phyloP scores from a whole-genome alignment of 805 yeast genomes.

The Pichia membranifaciens region DNA sequence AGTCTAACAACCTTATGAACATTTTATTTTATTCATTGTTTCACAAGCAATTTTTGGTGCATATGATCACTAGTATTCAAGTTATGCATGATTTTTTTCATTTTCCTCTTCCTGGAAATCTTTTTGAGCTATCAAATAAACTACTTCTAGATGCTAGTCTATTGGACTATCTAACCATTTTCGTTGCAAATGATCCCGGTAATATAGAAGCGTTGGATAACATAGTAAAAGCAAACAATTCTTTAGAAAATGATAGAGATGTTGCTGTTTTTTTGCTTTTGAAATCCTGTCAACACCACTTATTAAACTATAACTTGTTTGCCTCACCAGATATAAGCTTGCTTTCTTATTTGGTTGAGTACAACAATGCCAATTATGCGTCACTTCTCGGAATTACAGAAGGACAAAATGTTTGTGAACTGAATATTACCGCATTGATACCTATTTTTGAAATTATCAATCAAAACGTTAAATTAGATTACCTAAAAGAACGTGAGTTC shows the following conservation, averaged over 20 bases:
- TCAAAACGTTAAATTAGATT: conserved; percentile 27
- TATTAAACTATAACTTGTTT: conserved; percentile 11
- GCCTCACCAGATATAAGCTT: background rate
- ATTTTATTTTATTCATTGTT: conserved; percentile 12
- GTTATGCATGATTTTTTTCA: background rate
- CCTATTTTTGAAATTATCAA: conserved; percentile 29
- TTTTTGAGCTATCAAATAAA: conserved; percentile 3
- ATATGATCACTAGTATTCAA: conserved; percentile 1
- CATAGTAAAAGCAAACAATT: background rate
- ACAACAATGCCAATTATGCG: conserved; percentile 5
- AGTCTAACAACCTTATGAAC: conserved; percentile 10
- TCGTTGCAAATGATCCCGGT: background rate
- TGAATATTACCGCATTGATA: conserved; percentile 19
- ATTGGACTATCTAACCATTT: conserved; percentile 4
- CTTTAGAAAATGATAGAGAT: background rate
- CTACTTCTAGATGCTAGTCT: background rate
- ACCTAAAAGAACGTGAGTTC: conserved; percentile 19
- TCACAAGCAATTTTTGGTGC: conserved; percentile 6
- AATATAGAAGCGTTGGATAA: conserved; percentile 4
- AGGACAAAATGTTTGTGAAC: conserved; percentile 8
- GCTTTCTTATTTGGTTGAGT: conserved; percentile 4
- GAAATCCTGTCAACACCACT: conserved; percentile 4
- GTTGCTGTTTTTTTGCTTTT: conserved; percentile 9
- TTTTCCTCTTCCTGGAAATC: background rate
- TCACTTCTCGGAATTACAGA: conserved; percentile 20